Evolutionary conservation across 2,329 filamentous ascomycete genomes (phyloP).

Genomic region (Pestalotiopsis sp.): DNA sequence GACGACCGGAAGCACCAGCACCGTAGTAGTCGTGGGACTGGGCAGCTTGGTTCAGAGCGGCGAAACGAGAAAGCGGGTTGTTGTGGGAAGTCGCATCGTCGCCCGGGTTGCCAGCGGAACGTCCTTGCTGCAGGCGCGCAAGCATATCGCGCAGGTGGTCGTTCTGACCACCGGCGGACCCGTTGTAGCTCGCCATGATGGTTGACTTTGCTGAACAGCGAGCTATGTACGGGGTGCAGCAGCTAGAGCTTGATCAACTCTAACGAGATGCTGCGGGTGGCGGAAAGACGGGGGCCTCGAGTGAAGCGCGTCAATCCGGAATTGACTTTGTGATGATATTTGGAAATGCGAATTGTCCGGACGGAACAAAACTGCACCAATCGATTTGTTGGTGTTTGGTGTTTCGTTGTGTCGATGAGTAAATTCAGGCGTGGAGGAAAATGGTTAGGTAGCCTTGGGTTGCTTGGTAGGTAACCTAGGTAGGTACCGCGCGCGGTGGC

Average conservation of each 20-base stretch:
- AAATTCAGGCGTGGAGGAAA: slow-evolving; percentile 17
- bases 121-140: slow-evolving; percentile 36
- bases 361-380: neutral
- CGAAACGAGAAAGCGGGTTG: slow-evolving; percentile 35
- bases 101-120: slow-evolving; percentile 21
- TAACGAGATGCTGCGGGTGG: neutral
- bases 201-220: slow-evolving; percentile 14
- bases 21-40: slow-evolving; percentile 21
- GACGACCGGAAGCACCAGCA: slow-evolving; percentile 29
- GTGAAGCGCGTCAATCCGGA: slow-evolving; percentile 4
- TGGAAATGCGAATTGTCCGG: neutral
- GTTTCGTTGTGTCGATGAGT: neutral
- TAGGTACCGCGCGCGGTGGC: slow-evolving; percentile 9
- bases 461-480: neutral
- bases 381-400: neutral
- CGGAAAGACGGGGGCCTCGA: neutral
- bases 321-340: neutral
- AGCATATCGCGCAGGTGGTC: slow-evolving; percentile 43
- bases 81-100: slow-evolving; percentile 19
- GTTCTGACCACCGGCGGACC: slow-evolving; percentile 27
- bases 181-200: slow-evolving; percentile 39
- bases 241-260: slow-evolving; percentile 7
- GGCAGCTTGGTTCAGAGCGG: slow-evolving; percentile 30
- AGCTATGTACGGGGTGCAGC: slow-evolving; percentile 10
- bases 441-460: neutral